A percentile compares a stretch with the other conserved stretches of the same genome.
These are phyloP conservation scores for Lepidium campestre DNA, from an alignment of 441 rosid genomes.

Conservation along the genomic window DNA sequence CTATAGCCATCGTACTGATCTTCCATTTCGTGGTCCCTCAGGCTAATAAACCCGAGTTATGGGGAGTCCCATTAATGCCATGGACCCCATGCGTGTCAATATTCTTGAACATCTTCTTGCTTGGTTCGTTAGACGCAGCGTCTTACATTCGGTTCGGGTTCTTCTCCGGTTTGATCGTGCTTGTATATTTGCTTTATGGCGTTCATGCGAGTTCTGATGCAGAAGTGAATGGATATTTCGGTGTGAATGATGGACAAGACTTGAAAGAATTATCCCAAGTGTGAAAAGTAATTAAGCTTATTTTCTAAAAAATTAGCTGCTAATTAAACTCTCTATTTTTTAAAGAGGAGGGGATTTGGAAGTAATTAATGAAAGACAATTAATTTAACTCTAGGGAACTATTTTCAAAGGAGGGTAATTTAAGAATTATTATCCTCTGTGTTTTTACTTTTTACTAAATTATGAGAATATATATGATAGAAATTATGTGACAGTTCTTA, in stretches of 20 bases:
- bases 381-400: background rate
- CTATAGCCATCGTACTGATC: slow-evolving; percentile 37
- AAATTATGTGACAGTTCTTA: background rate
- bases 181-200: slow-evolving; percentile 69
- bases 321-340: slow-evolving; percentile 22
- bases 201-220: slow-evolving; percentile 93
- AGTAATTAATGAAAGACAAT: background rate
- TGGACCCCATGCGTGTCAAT: slow-evolving; percentile 79
- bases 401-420: background rate
- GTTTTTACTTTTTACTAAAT: background rate
- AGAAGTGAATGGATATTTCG: slow-evolving; percentile 37
- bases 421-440: background rate
- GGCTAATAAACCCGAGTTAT: slow-evolving; percentile 67
- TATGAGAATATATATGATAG: background rate
- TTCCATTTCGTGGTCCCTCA: slow-evolving; percentile 58
- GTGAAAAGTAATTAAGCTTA: slow-evolving; percentile 3
- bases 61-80: slow-evolving; percentile 94
- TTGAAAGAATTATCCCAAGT: slow-evolving; percentile 38
- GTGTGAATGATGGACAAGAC: slow-evolving; percentile 33
- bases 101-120: slow-evolving; percentile 69
- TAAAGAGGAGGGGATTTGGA: background rate
- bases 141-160: slow-evolving; percentile 67
- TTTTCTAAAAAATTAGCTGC: background rate
- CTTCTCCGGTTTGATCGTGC: slow-evolving; percentile 52
- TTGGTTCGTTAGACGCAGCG: slow-evolving; percentile 64